Percentiles rank a stretch among this genome's conserved stretches.
These are phyloP conservation scores for Hamamelis virginiana DNA, from an alignment of 164 flowering plant genomes.

Conservation along the genomic window DNA sequence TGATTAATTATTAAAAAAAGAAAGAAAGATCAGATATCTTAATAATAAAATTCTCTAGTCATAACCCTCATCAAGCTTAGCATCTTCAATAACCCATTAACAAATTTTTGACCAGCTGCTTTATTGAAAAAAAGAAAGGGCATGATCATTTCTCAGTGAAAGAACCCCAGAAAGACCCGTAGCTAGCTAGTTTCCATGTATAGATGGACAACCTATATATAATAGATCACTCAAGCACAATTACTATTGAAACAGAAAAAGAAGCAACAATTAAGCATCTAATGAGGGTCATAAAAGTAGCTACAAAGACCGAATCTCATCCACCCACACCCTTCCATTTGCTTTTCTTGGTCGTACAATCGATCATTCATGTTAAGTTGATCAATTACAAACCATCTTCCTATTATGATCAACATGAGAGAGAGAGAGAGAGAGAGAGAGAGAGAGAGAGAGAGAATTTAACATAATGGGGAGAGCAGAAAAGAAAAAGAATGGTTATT, in stretches of 20 bases:
- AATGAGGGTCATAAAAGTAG: not conserved
- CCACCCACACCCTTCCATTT: not conserved
- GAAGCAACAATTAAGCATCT: not conserved
- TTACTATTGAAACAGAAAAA: not conserved
- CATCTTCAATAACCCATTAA: slow-evolving; percentile 2
- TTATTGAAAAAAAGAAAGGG: too few species aligned
- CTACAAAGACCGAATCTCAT: not conserved
- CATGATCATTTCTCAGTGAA: not conserved
- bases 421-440: not conserved
- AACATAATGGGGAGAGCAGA: slow-evolving; percentile 33
- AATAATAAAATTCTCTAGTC: slow-evolving; percentile 3
- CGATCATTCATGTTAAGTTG: not conserved
- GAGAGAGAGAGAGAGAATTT: slow-evolving; percentile 2
- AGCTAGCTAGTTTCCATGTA: slow-evolving; percentile 3
- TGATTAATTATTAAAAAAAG: too few species aligned
- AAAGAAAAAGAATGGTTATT: not conserved
- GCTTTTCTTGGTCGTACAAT: not conserved
- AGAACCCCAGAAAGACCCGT: not conserved
- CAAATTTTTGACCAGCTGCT: slow-evolving; percentile 3
- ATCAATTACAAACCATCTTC: not conserved
- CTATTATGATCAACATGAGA: not conserved
- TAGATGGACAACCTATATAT: not conserved
- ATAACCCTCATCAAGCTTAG: slow-evolving; percentile 1
- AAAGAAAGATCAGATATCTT: not conserved
- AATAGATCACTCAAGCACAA: not conserved